Percentiles rank a stretch among this genome's conserved stretches.
Conservation (phyloP, 192 early-diverging fungal species). For the Backusella mclennaniae region DNA sequence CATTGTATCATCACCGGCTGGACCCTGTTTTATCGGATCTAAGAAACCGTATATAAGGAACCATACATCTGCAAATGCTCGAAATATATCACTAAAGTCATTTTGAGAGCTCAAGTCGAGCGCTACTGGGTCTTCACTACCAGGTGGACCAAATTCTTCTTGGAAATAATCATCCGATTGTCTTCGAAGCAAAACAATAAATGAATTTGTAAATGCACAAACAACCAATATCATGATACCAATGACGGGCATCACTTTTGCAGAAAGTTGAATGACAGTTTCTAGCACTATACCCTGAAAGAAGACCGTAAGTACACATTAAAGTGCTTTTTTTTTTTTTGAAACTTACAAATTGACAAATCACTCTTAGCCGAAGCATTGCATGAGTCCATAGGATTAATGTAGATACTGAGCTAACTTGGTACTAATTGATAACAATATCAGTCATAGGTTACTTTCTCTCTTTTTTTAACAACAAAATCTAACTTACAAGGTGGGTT, state of each 20-base stretch:
- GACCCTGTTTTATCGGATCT: neutral
- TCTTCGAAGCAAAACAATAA: slow-evolving; percentile 8
- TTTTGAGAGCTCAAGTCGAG: neutral
- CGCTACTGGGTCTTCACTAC: neutral
- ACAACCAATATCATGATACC: slow-evolving; percentile 7
- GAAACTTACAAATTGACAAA: slow-evolving; percentile 13
- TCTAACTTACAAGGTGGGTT: neutral
- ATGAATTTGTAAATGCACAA: slow-evolving; percentile 6
- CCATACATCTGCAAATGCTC: slow-evolving; percentile 1
- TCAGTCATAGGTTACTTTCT: neutral
- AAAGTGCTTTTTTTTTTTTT: neutral
- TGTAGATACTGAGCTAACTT: neutral
- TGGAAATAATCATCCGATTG: neutral
- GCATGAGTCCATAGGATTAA: slow-evolving; percentile 9
- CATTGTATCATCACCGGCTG: neutral
- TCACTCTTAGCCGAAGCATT: neutral
- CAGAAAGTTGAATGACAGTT: slow-evolving; percentile 3
- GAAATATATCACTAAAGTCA: neutral
- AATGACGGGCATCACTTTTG: slow-evolving; percentile 5
- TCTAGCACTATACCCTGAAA: neutral
- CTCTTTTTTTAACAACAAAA: neutral
- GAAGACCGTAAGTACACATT: too few relatives aligned
- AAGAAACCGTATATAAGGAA: slow-evolving; percentile 8
- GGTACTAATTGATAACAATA: neutral
- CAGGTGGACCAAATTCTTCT: neutral